These are phyloP conservation scores for Gynochthodes officinalis DNA, from an alignment of 257 asterid genomes.

Conservation along the genomic window DNA sequence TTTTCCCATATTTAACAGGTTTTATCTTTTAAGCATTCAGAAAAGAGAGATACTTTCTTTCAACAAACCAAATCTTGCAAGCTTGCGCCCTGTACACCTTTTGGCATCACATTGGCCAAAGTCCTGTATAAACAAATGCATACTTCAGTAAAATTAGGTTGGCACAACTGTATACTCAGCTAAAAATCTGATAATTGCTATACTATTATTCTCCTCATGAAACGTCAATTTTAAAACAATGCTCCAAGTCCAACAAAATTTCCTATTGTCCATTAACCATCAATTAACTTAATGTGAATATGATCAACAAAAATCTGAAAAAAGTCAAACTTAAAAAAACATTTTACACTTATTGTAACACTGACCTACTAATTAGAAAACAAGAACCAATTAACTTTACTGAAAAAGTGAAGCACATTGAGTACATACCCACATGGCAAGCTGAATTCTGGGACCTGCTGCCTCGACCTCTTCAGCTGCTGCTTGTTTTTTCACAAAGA, in stretches of 20 bases:
- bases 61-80: slow-evolving; percentile 87
- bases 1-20: background rate
- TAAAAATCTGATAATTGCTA: background rate
- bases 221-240: background rate
- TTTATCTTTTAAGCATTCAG: slow-evolving; percentile 2
- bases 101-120: slow-evolving; percentile 96
- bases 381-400: background rate
- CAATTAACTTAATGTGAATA: background rate
- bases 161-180: background rate
- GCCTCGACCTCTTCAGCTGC: slow-evolving; percentile 53
- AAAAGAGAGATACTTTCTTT: slow-evolving; percentile 61
- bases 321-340: too few species aligned
- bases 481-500: slow-evolving; percentile 21
- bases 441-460: slow-evolving; percentile 58
- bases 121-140: slow-evolving; percentile 44
- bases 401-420: background rate
- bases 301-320: background rate
- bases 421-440: slow-evolving; percentile 93
- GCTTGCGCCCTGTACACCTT: slow-evolving; percentile 98
- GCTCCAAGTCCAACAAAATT: background rate
- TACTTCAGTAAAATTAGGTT: background rate
- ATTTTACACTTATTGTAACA: too few species aligned
- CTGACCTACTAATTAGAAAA: background rate
- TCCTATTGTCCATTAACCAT: background rate
- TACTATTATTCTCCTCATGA: background rate